A percentile compares a stretch with the other conserved stretches of the same genome.
These are phyloP conservation scores for Acarospora socialis DNA, from an alignment of 2,329 filamentous ascomycete genomes.

Conservation along the genomic window DNA sequence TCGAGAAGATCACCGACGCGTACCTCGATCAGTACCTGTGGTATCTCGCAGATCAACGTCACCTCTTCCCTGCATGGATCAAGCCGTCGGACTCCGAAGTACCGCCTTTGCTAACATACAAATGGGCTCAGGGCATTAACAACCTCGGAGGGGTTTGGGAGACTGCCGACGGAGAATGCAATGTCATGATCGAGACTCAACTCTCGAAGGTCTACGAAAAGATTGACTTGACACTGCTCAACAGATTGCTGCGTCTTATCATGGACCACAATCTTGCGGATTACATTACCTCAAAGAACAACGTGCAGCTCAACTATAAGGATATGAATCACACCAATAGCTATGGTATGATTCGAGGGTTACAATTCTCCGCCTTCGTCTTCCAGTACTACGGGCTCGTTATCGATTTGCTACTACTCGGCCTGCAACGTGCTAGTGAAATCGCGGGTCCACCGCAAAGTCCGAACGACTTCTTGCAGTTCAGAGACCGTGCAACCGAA, in stretches of 20 bases:
- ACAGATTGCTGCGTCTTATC: slow-evolving; percentile 80
- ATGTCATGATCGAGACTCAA: slow-evolving; percentile 96
- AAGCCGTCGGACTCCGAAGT: slow-evolving; percentile 98
- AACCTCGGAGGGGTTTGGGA: slow-evolving; percentile 95
- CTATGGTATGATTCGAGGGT: slow-evolving; percentile 93
- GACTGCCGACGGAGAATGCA: slow-evolving; percentile 84
- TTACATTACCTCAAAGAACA: slow-evolving; percentile 99
- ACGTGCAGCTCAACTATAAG: slow-evolving; percentile 97
- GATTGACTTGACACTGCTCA: slow-evolving; percentile 90
- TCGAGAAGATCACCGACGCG: slow-evolving; percentile 98
- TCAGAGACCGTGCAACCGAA: slow-evolving; percentile 84
- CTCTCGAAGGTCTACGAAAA: slow-evolving; percentile 99
- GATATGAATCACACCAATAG: slow-evolving; percentile 99
- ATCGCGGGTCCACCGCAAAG: slow-evolving; percentile 87
- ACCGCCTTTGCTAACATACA: slow-evolving; percentile 85
- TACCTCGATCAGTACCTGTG: slow-evolving; percentile 97
- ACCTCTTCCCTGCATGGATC: slow-evolving; percentile 96
- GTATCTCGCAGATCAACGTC: slow-evolving; percentile 96
- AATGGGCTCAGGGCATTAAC: slow-evolving; percentile 99
- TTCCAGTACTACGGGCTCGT: slow-evolving; percentile 98
- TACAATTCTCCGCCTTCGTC: slow-evolving; percentile 96
- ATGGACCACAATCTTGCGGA: slow-evolving; percentile 99
- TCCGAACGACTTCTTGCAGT: slow-evolving; percentile 96
- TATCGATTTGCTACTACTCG: slow-evolving; percentile 80
- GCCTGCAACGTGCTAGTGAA: slow-evolving; percentile 90